These are phyloP conservation scores for Kentomonas sorsogonicus DNA, from an alignment of 208 protist species.

Conservation along the genomic window DNA sequence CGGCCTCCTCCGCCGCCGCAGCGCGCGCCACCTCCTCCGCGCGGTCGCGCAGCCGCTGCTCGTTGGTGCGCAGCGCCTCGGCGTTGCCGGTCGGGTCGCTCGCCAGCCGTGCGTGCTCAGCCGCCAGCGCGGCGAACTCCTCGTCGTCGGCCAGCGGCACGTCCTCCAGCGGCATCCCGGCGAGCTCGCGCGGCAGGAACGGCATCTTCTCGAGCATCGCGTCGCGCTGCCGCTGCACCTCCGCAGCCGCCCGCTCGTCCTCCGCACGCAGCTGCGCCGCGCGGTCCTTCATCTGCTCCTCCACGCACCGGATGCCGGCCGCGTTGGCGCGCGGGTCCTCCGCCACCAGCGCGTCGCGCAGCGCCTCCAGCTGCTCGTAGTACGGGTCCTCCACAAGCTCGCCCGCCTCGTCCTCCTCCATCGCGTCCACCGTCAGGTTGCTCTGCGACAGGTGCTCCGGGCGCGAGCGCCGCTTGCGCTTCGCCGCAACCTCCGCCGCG, in stretches of 20 bases:
- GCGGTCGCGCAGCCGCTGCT: conserved; percentile 22
- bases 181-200: conserved; percentile 13
- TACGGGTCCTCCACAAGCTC: conserved; percentile 26
- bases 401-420: conserved; percentile 21
- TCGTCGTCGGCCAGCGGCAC: conserved; percentile 17
- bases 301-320: conserved; percentile 29
- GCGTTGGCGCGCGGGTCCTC: conserved; percentile 30
- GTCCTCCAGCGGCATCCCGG: conserved; percentile 12
- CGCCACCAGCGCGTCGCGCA: conserved; percentile 22
- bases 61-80: conserved; percentile 5
- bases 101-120: conserved; percentile 14
- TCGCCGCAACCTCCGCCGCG: conserved; percentile 22
- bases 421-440: conserved; percentile 22
- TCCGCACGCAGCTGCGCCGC: conserved; percentile 24
- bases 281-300: conserved; percentile 39
- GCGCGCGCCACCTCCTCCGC: conserved; percentile 15
- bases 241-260: conserved; percentile 9
- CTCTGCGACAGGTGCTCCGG: conserved; percentile 14
- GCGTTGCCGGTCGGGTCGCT: not conserved
- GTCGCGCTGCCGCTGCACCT: conserved; percentile 14
- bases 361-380: conserved; percentile 39
- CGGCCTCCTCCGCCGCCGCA: conserved; percentile 18
- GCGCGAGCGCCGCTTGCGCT: conserved; percentile 15
- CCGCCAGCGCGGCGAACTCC: conserved; percentile 12
- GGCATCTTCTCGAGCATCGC: conserved; percentile 17